These are phyloP conservation scores for Debaryomyces prosopidis DNA, from an alignment of 805 yeast species.

Conservation along the genomic window DNA sequence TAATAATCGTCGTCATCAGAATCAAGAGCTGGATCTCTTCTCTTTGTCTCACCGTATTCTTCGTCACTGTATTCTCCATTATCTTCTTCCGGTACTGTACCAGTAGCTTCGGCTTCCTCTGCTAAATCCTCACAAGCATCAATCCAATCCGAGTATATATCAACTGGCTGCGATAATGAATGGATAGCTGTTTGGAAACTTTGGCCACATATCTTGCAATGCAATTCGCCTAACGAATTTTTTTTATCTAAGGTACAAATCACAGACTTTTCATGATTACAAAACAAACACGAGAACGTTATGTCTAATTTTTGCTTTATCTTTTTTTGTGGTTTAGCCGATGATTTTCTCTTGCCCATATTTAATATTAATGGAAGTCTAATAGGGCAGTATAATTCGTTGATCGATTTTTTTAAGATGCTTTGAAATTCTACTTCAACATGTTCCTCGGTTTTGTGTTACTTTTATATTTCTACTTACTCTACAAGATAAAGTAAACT, in stretches of 20 bases:
- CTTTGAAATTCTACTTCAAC: too few species aligned
- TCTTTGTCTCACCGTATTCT: slow-evolving; percentile 23
- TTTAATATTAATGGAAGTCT: slow-evolving; percentile 5
- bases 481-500: too few species aligned
- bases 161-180: slow-evolving; percentile 85
- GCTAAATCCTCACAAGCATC: slow-evolving; percentile 94
- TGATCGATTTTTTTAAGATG: too few species aligned
- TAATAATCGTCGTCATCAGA: slow-evolving; percentile 31
- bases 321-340: slow-evolving; percentile 78
- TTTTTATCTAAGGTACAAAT: slow-evolving; percentile 86
- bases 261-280: slow-evolving; percentile 93
- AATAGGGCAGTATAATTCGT: too few species aligned
- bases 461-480: too few species aligned
- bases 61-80: slow-evolving; percentile 36
- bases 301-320: slow-evolving; percentile 78
- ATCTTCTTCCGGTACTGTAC: slow-evolving; percentile 18
- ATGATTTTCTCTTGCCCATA: slow-evolving; percentile 80
- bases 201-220: slow-evolving; percentile 94
- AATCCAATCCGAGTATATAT: slow-evolving; percentile 95
- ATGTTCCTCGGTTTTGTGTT: too few species aligned
- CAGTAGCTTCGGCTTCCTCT: slow-evolving; percentile 49
- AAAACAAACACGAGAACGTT: slow-evolving; percentile 86
- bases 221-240: slow-evolving; percentile 76
- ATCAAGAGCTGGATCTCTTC: slow-evolving; percentile 19
- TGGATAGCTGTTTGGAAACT: slow-evolving; percentile 86